Evolutionary conservation across 331 rosid species (phyloP).

Genomic region (Rhamnella rubrinervis): DNA sequence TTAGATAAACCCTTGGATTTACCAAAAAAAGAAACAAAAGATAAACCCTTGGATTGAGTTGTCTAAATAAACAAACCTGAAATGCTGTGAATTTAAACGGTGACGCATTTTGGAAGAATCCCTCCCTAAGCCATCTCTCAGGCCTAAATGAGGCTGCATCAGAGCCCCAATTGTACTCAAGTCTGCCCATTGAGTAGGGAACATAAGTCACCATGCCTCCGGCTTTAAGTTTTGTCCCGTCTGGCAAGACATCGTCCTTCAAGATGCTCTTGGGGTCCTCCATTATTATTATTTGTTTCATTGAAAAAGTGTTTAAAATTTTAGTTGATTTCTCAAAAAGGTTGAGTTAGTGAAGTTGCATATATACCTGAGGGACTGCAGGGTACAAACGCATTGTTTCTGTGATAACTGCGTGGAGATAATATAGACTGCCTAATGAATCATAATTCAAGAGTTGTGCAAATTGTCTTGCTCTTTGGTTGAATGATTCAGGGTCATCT

Average conservation of each 20-base stretch:
- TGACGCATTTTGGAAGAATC: conserved; percentile 57
- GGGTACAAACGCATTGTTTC: conserved; percentile 89
- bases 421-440: conserved; percentile 54
- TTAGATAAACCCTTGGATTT: too few species aligned
- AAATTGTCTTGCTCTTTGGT: conserved; percentile 56
- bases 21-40: too few species aligned
- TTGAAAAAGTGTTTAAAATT: too few species aligned
- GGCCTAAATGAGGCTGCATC: conserved; percentile 80
- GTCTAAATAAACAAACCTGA: conserved; percentile 43
- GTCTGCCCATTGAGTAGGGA: conserved; percentile 96
- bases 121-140: conserved; percentile 83
- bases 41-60: neutral
- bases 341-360: conserved; percentile 1
- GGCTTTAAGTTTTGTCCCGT: conserved; percentile 84
- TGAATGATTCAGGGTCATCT: conserved; percentile 53
- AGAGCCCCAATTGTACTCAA: conserved; percentile 91
- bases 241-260: conserved; percentile 85
- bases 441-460: conserved; percentile 63
- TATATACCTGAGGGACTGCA: conserved; percentile 87
- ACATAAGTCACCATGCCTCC: conserved; percentile 98
- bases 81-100: conserved; percentile 95
- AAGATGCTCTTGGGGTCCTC: conserved; percentile 85
- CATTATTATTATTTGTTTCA: neutral
- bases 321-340: too few species aligned
- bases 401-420: conserved; percentile 82